Evolutionary conservation across 306 rosid species (phyloP).

Genomic region (Oxytropis ochrocephala): DNA sequence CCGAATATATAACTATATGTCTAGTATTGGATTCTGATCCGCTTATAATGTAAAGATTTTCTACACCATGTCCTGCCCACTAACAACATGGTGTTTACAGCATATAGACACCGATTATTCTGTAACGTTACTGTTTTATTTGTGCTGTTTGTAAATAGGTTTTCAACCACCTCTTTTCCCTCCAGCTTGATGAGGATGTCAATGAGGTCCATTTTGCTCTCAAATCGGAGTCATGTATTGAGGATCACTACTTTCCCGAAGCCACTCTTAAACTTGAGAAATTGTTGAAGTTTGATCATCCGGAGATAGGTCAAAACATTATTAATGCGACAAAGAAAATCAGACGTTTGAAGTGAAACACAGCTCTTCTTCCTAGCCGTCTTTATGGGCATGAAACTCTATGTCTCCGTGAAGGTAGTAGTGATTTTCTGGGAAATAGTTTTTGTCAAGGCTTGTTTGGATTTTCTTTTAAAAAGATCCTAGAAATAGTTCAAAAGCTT

Average conservation of each 20-base stretch:
- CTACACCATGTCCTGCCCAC: neutral
- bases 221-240: slow-evolving; percentile 43
- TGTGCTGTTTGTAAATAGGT: slow-evolving; percentile 44
- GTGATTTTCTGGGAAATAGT: neutral
- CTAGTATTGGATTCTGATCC: neutral
- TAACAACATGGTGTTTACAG: neutral
- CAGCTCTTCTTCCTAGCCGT: neutral
- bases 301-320: slow-evolving; percentile 61
- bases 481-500: neutral
- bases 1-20: neutral
- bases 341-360: slow-evolving; percentile 49
- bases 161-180: slow-evolving; percentile 64
- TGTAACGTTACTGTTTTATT: neutral
- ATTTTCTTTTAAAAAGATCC: neutral
- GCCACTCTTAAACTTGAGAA: slow-evolving; percentile 63
- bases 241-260: slow-evolving; percentile 45
- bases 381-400: neutral
- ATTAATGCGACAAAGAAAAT: slow-evolving; percentile 51
- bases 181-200: slow-evolving; percentile 83
- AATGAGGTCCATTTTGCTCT: slow-evolving; percentile 85
- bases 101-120: neutral
- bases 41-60: neutral
- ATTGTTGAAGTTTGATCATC: slow-evolving; percentile 57
- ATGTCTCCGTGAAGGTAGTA: neutral
- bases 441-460: neutral